Evolutionary conservation across 192 early-diverging fungal genomes (phyloP).

Genomic region (Coemansia guatemalensis): DNA sequence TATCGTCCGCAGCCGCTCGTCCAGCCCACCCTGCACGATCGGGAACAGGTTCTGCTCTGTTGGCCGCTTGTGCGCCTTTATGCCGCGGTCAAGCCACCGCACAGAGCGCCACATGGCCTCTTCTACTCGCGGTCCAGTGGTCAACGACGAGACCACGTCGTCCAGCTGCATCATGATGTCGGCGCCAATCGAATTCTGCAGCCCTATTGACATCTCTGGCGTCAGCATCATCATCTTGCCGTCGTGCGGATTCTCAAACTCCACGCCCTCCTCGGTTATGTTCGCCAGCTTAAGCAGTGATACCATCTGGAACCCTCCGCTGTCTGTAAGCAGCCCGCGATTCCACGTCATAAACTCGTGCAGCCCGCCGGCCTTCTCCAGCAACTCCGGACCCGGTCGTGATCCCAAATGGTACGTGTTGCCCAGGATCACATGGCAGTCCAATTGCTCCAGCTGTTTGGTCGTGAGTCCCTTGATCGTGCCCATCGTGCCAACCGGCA

Average conservation of each 20-base stretch:
- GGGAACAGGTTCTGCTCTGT: conserved; percentile 82
- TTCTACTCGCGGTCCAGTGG: conserved; percentile 77
- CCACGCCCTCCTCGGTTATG: conserved; percentile 83
- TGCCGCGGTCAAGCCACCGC: conserved; percentile 85
- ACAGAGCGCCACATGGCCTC: conserved; percentile 90
- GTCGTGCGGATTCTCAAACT: conserved; percentile 84
- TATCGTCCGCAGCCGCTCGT: conserved; percentile 64
- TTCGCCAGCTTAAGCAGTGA: conserved; percentile 79
- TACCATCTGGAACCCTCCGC: conserved; percentile 89
- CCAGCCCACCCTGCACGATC: conserved; percentile 85
- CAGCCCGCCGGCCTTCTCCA: conserved; percentile 73
- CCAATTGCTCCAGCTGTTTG: conserved; percentile 68
- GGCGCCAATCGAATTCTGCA: conserved; percentile 85
- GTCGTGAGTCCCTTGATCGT: conserved; percentile 82
- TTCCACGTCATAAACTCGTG: conserved; percentile 82
- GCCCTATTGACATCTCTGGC: conserved; percentile 80
- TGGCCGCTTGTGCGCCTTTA: conserved; percentile 69
- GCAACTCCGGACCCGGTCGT: conserved; percentile 69
- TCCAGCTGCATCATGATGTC: conserved; percentile 94
- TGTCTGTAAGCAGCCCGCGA: conserved; percentile 77
- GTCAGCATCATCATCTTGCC: conserved; percentile 79
- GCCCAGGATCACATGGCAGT: conserved; percentile 83
- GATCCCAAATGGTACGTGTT: conserved; percentile 85
- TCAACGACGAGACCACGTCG: conserved; percentile 83
- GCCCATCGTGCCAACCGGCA: conserved; percentile 88